phyloP scores from a whole-genome alignment of 139 green algal genomes.

The Volvox africanus region DNA sequence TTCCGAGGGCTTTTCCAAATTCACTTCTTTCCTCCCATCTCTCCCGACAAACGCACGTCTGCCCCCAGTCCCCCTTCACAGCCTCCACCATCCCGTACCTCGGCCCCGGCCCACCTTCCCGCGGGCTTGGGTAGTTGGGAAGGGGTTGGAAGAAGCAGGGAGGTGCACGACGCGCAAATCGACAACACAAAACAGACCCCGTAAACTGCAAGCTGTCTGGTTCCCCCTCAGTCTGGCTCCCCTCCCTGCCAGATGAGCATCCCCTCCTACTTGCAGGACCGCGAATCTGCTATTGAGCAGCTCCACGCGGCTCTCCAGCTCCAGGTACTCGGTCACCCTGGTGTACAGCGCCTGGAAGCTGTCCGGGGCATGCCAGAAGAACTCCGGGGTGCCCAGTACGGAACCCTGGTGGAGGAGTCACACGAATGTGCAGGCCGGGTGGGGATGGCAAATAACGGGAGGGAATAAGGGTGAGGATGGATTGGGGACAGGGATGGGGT shows the following conservation, averaged over 20 bases:
- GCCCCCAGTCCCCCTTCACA: no score
- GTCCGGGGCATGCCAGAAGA: conserved; percentile 77
- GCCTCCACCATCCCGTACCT: no score
- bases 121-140: no score
- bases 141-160: no score
- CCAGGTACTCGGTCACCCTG: conserved; percentile 72
- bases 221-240: not conserved
- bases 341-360: conserved; percentile 64
- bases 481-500: not conserved
- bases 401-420: conserved; percentile 18
- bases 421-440: not conserved
- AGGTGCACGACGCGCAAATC: no score
- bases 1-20: no score
- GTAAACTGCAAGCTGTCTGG: no score
- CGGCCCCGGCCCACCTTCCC: no score
- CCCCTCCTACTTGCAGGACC: conserved; percentile 62
- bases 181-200: no score
- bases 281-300: conserved; percentile 69
- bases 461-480: not conserved
- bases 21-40: no score
- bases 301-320: conserved; percentile 70
- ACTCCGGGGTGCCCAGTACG: conserved; percentile 79
- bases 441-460: no score
- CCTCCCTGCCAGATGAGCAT: not conserved
- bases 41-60: no score